Evolutionary conservation across 176 grass and related monocot genomes (phyloP).

Genomic region (Puccinellia tenuiflora): DNA sequence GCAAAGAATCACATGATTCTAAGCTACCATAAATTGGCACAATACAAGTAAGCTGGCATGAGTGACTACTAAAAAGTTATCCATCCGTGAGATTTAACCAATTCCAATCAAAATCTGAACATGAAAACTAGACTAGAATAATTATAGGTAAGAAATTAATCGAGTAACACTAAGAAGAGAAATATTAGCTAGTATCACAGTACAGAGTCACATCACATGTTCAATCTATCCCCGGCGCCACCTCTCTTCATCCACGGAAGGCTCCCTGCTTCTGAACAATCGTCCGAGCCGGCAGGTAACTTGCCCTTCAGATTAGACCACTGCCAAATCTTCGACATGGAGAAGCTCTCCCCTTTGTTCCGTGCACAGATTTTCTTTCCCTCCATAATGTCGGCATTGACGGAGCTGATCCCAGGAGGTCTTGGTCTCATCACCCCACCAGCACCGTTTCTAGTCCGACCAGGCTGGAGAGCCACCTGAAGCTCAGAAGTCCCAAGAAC

Average conservation of each 20-base stretch:
- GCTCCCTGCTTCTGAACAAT: conserved; percentile 42
- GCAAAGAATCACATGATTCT: conserved; percentile 26
- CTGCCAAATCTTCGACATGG: conserved; percentile 89
- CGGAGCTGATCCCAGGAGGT: conserved; percentile 26
- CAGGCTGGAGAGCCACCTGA: conserved; percentile 52
- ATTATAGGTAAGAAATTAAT: conserved; percentile 35
- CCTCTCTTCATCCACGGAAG: conserved; percentile 64
- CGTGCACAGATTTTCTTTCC: conserved; percentile 59
- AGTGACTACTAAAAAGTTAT: conserved; percentile 5
- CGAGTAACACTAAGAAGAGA: conserved; percentile 27
- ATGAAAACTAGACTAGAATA: conserved; percentile 41
- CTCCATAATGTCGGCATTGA: conserved; percentile 51
- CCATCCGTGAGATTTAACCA: conserved; percentile 23
- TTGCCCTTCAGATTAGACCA: conserved; percentile 71
- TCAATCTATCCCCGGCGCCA: conserved; percentile 24
- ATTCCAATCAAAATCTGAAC: conserved; percentile 25
- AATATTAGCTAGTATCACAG: conserved; percentile 30
- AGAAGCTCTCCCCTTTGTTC: conserved; percentile 84
- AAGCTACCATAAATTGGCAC: conserved; percentile 22
- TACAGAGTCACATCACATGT: conserved; percentile 44
- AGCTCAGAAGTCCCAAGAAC: conserved; percentile 67
- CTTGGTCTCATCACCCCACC: conserved; percentile 27
- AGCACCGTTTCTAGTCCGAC: conserved; percentile 15
- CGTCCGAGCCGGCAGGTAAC: conserved; percentile 47
- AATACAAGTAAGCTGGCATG: conserved; percentile 11